Base-by-base conservation (phyloP, 805 yeast species). In the Isabelozyma rhagii region DNA sequence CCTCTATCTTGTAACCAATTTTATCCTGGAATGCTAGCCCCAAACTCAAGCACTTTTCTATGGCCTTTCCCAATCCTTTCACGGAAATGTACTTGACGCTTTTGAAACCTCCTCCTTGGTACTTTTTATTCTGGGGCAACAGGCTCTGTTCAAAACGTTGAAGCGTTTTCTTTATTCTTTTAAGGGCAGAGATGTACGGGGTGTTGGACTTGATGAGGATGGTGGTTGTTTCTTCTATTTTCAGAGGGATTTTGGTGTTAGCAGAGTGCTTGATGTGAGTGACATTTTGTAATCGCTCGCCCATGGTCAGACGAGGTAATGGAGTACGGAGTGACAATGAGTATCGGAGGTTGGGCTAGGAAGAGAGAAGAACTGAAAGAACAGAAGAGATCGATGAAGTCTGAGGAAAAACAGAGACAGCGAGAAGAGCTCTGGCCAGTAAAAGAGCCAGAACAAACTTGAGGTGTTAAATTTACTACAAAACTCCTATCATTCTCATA, bases 161-260 rank as follows among this genome's bases (percentile, higher is more conserved):
- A 18, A 89, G 62, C 46, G 75, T 69, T 59, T 81, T 82, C 40
- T 74, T 74, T 2, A 85, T 77, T 46, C 87, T 75, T 59, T 89
- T 89, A 41, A 89, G 59, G 0, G 87, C 90, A 9, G 93, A 80
- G 10, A 89, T 75, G 57, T 75, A 87, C 2, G 96, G 94, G 3
- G 96, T 86, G 1, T 67, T 63, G 1, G 85, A 66, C 55, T 87
- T 86, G 38, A 90, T 72, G 51, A 80, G 78, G 9, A 87, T 67
- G 2, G 79, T 74, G 0, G 82, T 73, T 18, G 77, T 75, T 41
- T 72, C 51, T 51, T 80, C 77, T 21, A 75, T 68, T 56, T 72
- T 67, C 52, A 56, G 58, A 46, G 74, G 63, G 61, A 78, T 68
- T 18, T 59, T 55, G 11, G 71, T 65, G 13, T 81, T 79, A 3